Base-by-base conservation (phyloP, 768 basidiomycete species). In the Xerocomellus amylosporus region DNA sequence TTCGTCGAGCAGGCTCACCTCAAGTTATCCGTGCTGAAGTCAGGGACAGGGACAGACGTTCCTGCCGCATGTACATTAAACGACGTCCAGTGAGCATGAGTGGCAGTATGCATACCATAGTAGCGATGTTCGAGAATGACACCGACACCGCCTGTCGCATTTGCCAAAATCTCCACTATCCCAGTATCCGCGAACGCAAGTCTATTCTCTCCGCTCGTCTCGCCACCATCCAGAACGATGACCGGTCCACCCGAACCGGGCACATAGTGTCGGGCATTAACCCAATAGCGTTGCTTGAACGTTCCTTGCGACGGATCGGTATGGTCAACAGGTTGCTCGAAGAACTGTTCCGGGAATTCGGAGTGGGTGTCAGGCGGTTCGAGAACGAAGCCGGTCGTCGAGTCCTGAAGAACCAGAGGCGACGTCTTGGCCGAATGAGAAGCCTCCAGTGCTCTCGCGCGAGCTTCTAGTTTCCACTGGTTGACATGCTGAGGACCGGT, bases 91-190 rank as follows among this genome's bases (percentile, higher is more conserved):
- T 4, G 12, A 24, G 15, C 51, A 49, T 40, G 20, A 34, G 20
- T 20, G 47, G 12, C n/a, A 34, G 8, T 28, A 26, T 62, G 28
- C 74, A 15, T 53, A 74, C 93, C 92, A 67, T 96, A 96, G 69
- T 88, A 93, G 57, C 94, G 81, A 70, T 98, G 94, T 68, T 98
- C 94, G 34, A 98, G 77, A n/a, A 98, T 83, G 39, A 97, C 82
- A 19, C 89, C 88, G 6, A 98, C 77, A 5, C 96, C 96, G n/a
- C 85, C 81, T 0, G 93, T 96, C 19, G 87, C 87, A 51, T 81
- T 85, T 3, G 90, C 77, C 51, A 98, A 75, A 54, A 97, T 95
- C 42, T 92, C 88, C 7, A 89, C 81, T 58, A 98, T 95, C 2
- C 94, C 90, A 0, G 82, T 87, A 58, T 90, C 86, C 58, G 77